Percentiles rank a stretch among this genome's conserved stretches.
phyloP scores from a whole-genome alignment of 2,329 filamentous ascomycete species.

The Diatrype stigma region DNA sequence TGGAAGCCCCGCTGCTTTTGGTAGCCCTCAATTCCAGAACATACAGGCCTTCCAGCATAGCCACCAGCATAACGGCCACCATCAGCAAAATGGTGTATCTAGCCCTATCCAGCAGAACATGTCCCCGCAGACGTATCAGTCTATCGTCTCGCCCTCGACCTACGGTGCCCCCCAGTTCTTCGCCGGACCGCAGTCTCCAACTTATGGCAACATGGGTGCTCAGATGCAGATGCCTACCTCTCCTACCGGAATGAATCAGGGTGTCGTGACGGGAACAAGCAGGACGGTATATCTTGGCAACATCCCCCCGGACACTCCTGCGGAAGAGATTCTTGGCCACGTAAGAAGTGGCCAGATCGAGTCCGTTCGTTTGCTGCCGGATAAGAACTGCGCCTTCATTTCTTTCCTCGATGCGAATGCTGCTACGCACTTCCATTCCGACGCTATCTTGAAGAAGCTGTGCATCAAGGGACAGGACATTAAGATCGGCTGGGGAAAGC shows the following conservation, averaged over 20 bases:
- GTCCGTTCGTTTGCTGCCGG: constrained; percentile 91
- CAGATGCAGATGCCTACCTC: constrained; percentile 64
- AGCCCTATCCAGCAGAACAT: constrained; percentile 75
- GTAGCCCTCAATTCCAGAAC: constrained; percentile 86
- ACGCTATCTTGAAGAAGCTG: constrained; percentile 99
- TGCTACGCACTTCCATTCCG: constrained; percentile 97
- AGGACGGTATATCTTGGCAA: constrained; percentile 96
- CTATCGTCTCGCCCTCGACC: constrained; percentile 79
- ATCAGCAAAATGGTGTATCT: constrained; percentile 54
- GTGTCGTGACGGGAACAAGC: constrained; percentile 83
- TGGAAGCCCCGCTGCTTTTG: constrained; percentile 84
- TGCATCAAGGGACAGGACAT: constrained; percentile 98
- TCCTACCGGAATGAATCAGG: constrained; percentile 71
- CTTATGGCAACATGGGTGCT: constrained; percentile 59
- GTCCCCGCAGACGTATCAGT: constrained; percentile 79
- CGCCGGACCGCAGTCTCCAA: constrained; percentile 75
- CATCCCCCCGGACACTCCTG: constrained; percentile 94
- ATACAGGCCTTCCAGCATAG: constrained; percentile 71
- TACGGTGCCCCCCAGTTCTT: constrained; percentile 80
- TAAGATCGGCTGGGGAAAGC: constrained; percentile 99
- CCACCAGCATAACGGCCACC: constrained; percentile 40
- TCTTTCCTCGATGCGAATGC: constrained; percentile 97
- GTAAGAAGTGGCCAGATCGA: constrained; percentile 97
- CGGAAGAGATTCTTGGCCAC: constrained; percentile 94
- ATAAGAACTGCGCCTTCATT: constrained; percentile 99